Conservation (phyloP, 2,329 filamentous ascomycete genomes). For the Fusarium pseudonygamai region DNA sequence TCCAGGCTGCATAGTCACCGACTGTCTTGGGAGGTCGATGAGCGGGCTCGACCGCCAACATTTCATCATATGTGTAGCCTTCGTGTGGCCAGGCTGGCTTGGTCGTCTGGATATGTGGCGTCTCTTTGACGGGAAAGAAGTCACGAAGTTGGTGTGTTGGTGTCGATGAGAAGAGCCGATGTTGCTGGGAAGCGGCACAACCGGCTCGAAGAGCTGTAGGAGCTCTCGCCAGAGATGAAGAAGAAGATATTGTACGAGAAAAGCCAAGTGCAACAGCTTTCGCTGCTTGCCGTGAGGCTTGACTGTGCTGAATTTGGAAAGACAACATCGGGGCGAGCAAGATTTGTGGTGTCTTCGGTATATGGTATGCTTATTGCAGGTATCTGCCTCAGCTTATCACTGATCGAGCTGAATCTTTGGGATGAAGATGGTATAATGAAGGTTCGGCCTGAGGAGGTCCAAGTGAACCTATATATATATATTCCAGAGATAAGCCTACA, state of each 20-base stretch:
- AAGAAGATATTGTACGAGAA: slow-evolving; percentile 26
- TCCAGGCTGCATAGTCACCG: slow-evolving; percentile 82
- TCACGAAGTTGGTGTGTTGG: slow-evolving; percentile 58
- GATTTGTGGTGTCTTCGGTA: slow-evolving; percentile 11
- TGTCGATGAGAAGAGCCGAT: slow-evolving; percentile 61
- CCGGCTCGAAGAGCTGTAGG: slow-evolving; percentile 21
- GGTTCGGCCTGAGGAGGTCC: slow-evolving; percentile 25
- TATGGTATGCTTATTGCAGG: background rate
- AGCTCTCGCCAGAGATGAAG: slow-evolving; percentile 19
- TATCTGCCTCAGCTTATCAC: slow-evolving; percentile 6
- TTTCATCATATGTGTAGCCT: slow-evolving; percentile 80
- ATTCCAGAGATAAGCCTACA: slow-evolving; percentile 2
- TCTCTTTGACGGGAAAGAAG: slow-evolving; percentile 71
- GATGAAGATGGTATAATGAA: slow-evolving; percentile 8
- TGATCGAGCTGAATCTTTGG: slow-evolving; percentile 3
- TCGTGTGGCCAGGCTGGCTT: slow-evolving; percentile 76
- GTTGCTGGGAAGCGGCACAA: slow-evolving; percentile 27
- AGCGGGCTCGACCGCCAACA: slow-evolving; percentile 76
- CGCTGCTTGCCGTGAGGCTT: slow-evolving; percentile 40
- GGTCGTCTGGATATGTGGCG: slow-evolving; percentile 68
- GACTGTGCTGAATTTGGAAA: slow-evolving; percentile 35
- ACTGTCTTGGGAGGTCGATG: slow-evolving; percentile 78
- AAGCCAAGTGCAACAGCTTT: slow-evolving; percentile 38
- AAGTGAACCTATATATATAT: slow-evolving; percentile 30
- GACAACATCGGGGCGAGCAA: slow-evolving; percentile 42